Percentiles rank a stretch among this genome's conserved stretches.
These are phyloP conservation scores for Metarhizium rileyi DNA, from an alignment of 2,329 filamentous ascomycete species.

Conservation along the genomic window DNA sequence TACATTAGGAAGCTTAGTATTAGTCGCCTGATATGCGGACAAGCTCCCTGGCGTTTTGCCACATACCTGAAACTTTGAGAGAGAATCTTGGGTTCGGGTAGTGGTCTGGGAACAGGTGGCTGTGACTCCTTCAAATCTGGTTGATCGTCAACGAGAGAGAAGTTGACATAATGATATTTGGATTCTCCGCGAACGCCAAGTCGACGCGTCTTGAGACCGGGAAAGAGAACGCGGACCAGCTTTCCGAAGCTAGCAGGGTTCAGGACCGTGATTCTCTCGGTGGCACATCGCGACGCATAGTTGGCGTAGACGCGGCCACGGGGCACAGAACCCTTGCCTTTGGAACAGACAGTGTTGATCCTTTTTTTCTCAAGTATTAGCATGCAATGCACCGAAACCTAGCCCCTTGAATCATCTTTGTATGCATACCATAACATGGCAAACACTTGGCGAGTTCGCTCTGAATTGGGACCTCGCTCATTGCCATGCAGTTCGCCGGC, in stretches of 20 bases:
- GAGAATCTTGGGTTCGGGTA: conserved; percentile 38
- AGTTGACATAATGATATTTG: conserved; percentile 89
- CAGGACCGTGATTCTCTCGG: conserved; percentile 84
- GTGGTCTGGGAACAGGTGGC: conserved; percentile 35
- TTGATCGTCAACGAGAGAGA: conserved; percentile 49
- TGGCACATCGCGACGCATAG: conserved; percentile 87
- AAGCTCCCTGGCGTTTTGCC: not conserved
- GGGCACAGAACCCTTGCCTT: conserved; percentile 77
- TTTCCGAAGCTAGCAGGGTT: conserved; percentile 98
- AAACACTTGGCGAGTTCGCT: conserved; percentile 76
- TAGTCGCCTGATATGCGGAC: not conserved
- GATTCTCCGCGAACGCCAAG: conserved; percentile 92
- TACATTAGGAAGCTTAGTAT: conserved; percentile 18
- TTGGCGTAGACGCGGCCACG: conserved; percentile 90
- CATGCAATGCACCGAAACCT: not conserved
- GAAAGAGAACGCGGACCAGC: conserved; percentile 90
- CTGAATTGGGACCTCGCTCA: conserved; percentile 70
- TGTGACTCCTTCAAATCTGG: conserved; percentile 36
- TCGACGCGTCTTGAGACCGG: conserved; percentile 83
- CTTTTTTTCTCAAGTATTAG: conserved; percentile 28
- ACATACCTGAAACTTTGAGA: conserved; percentile 42
- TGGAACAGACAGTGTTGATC: conserved; percentile 63
- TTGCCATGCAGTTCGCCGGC: conserved; percentile 68
- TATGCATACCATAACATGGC: conserved; percentile 72
- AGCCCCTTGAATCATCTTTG: not conserved